Evolutionary conservation across 495 filamentous ascomycete genomes (phyloP).

Genomic region (Xeromyces bisporus): DNA sequence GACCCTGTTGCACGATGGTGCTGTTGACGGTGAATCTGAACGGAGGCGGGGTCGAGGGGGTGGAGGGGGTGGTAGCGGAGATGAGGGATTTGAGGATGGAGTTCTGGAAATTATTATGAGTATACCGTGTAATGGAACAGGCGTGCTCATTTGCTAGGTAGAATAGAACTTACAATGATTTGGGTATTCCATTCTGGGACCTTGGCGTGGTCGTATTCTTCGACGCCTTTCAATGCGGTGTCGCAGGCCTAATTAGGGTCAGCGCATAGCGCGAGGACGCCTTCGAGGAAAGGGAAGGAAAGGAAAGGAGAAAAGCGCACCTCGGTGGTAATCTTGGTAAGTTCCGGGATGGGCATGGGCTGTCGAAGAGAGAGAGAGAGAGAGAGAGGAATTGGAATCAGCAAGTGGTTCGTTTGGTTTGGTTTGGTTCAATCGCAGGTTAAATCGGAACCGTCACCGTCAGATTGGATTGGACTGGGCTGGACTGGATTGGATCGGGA

Average conservation of each 20-base stretch:
- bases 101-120: conserved; percentile 50
- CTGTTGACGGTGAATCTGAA: conserved; percentile 94
- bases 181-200: conserved; percentile 72
- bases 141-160: too few relatives aligned
- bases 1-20: conserved; percentile 84
- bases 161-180: conserved; percentile 58
- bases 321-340: conserved; percentile 69
- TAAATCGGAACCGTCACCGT: background rate
- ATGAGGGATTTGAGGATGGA: conserved; percentile 72
- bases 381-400: too few relatives aligned
- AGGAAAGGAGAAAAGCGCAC: conserved; percentile 35
- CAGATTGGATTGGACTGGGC: too few relatives aligned
- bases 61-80: conserved; percentile 51
- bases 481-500: too few relatives aligned
- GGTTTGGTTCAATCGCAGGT: background rate
- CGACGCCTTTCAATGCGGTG: conserved; percentile 46
- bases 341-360: conserved; percentile 59
- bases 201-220: conserved; percentile 65
- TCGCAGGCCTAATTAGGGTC: conserved; percentile 59
- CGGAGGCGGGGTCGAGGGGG: conserved; percentile 26
- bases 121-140: too few relatives aligned
- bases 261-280: too few relatives aligned
- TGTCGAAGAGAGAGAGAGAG: conserved; percentile 16
- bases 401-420: too few relatives aligned
- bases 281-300: too few relatives aligned